Evolutionary conservation across 441 rosid species (phyloP), one percentile per base, ranked within the genome.

Genomic region (Arabidopsis hybrid): DNA sequence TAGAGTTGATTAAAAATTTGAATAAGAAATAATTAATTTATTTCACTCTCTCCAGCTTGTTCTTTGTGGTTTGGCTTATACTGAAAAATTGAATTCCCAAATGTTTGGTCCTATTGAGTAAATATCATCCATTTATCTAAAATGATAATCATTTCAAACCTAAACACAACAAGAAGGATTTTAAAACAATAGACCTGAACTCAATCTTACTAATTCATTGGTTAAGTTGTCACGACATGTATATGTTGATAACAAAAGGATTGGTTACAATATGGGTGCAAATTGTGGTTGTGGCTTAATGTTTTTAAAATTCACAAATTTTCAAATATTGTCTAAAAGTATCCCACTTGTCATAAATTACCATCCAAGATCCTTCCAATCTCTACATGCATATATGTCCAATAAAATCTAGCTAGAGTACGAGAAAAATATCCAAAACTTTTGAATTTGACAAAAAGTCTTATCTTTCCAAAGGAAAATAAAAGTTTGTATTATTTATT

Each of bases 321-420:
- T 9, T 9, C 17, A 21, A 63, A 42, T 8, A 4, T 52, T n/a
- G 47, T 34, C 6, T 4, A 18, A 18, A 65, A 16, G 49, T 35
- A 21, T 21, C 17, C 32, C 62, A 52, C 62, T 52, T 52, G 55
- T 51, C 26, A 42, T 12, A 59, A 26, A 9, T 18, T 17, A 62
- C 10, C 36, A 69, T 29, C 64, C 35, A 58, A 58, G 7, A 59
- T 60, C 38, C 46, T 6, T 69, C 10, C 39, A 8, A 70, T 16
- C 2, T 53, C 38, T 6, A 72, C 57, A 73, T 46, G 40, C 63
- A 16, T 11, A 58, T 57, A 5, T 10, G 79, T 69, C 79, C 79
- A 69, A 68, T 36, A 42, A 43, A 43, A 62, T 36, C 52, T 52
- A 53, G 61, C 43, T 62, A 31, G 32, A 0, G 32, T 31, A 61